Evolutionary conservation across 176 grass and related monocot species (phyloP).

Genomic region (Pharus latifolius): DNA sequence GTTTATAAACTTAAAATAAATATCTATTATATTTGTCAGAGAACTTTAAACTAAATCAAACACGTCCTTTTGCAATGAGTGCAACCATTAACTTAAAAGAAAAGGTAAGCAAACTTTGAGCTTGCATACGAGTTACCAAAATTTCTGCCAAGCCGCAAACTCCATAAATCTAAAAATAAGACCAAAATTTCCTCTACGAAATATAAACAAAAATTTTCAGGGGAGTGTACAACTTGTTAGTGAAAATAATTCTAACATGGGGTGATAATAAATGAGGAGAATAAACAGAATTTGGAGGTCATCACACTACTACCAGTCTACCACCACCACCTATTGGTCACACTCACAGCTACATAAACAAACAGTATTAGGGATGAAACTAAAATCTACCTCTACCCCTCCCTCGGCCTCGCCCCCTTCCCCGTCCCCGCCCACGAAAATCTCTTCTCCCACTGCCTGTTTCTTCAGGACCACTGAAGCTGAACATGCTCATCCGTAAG

Average conservation of each 20-base stretch:
- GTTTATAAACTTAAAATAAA: no score
- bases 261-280: not conserved
- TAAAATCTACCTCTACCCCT: conserved; percentile 45
- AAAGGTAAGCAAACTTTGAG: no score
- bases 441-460: conserved; percentile 30
- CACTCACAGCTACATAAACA: not conserved
- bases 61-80: no score
- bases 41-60: no score
- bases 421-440: conserved; percentile 43
- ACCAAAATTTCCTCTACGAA: not conserved
- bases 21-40: no score
- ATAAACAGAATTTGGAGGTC: not conserved
- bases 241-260: not conserved
- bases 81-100: no score
- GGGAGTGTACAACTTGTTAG: not conserved
- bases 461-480: conserved; percentile 52
- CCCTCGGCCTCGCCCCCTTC: conserved; percentile 35
- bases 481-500: conserved; percentile 78
- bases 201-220: not conserved
- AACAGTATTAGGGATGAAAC: not conserved
- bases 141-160: not conserved
- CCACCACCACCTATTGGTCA: not conserved
- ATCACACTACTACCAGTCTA: not conserved
- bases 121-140: no score
- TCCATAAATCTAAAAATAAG: not conserved